These are phyloP conservation scores for Schizonepeta tenuifolia DNA, from an alignment of 257 asterid genomes.

Conservation along the genomic window DNA sequence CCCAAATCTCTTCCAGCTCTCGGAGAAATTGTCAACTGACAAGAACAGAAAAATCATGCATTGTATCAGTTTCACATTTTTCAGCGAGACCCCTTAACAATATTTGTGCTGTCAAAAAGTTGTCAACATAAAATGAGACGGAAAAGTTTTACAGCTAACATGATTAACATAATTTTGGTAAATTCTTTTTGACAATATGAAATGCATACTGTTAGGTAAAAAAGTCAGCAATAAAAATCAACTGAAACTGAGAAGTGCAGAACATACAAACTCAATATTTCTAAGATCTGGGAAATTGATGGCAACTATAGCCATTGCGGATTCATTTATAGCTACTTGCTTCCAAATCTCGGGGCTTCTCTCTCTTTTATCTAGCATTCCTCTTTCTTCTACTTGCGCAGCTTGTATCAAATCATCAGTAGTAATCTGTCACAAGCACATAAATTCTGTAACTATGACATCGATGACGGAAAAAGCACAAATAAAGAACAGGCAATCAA, in stretches of 20 bases:
- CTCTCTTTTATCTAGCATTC: conserved; percentile 86
- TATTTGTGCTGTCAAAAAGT: not conserved
- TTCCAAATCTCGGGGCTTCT: conserved; percentile 91
- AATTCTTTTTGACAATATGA: not conserved
- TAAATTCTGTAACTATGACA: conserved; percentile 9
- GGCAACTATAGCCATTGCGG: conserved; percentile 87
- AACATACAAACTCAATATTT: conserved; percentile 84
- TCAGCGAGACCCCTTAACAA: too few relatives aligned
- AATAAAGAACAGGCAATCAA: not conserved
- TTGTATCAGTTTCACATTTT: too few relatives aligned
- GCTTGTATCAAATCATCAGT: conserved; percentile 98
- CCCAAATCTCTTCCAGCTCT: conserved; percentile 96
- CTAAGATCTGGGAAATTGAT: conserved; percentile 90
- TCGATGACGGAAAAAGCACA: conserved; percentile 11
- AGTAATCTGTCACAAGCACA: conserved; percentile 67
- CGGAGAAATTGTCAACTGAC: conserved; percentile 85
- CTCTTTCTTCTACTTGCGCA: conserved; percentile 96
- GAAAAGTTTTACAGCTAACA: not conserved
- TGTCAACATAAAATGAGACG: not conserved
- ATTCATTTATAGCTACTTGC: conserved; percentile 94
- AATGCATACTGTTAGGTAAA: not conserved
- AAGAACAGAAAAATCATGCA: conserved; percentile 21
- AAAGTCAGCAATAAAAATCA: conserved; percentile 16
- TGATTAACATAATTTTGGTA: not conserved
- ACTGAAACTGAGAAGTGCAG: conserved; percentile 19